Evolutionary conservation across 2,329 filamentous ascomycete species (phyloP).

Genomic region (Cercospora sp.): DNA sequence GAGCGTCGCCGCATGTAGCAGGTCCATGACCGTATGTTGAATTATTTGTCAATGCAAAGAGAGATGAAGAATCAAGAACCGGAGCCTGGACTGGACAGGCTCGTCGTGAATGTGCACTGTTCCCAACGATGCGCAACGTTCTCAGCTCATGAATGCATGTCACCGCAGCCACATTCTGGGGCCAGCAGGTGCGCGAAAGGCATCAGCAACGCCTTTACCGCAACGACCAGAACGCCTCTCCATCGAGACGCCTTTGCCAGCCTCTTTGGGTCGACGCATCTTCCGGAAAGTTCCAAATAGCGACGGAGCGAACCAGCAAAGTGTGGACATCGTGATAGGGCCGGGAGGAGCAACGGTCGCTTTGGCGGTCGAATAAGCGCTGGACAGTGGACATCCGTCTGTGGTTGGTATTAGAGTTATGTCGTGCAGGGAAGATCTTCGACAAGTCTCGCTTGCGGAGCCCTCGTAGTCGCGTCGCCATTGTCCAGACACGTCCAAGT

Average conservation of each 20-base stretch:
- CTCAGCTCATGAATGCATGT: not conserved
- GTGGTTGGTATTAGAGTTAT: constrained; percentile 15
- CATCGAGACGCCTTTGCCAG: not conserved
- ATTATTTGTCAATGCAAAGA: not conserved
- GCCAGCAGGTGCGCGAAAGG: not conserved
- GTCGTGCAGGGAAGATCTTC: constrained; percentile 22
- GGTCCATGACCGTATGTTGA: not conserved
- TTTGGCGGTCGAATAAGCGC: not conserved
- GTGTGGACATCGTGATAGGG: not conserved
- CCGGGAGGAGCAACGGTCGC: not conserved
- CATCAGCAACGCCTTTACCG: not conserved
- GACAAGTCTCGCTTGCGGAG: constrained; percentile 16
- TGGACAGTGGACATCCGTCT: not conserved
- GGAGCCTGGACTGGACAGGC: not conserved
- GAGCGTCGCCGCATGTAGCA: not conserved
- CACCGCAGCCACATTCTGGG: not conserved
- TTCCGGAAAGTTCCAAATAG: constrained; percentile 1
- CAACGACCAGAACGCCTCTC: not conserved
- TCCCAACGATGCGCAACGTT: not conserved
- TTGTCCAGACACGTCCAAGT: not conserved
- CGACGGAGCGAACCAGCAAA: not conserved
- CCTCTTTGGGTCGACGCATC: not conserved
- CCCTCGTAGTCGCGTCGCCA: not conserved
- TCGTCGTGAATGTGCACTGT: not conserved
- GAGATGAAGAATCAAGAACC: not conserved